Base-by-base conservation (phyloP, 108 stramenopile species). In the Conticribra weissflogii region DNA sequence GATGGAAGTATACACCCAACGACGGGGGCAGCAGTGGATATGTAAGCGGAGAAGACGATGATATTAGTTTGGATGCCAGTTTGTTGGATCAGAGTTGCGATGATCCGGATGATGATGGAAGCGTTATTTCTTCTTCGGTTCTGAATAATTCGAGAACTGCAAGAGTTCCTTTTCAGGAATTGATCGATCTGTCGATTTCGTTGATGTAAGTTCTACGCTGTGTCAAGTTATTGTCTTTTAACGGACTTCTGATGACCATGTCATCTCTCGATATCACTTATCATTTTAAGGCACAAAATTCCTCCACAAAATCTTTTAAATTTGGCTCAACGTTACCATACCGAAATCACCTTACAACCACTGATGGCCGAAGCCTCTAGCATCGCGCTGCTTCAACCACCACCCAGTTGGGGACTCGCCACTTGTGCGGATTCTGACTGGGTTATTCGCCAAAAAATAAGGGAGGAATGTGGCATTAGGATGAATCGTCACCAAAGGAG, bases 151-250 rank as follows among this genome's bases (percentile, higher is more conserved):
- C 53, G 30, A 62, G 41, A 15, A 62, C 31, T 58, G 66, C 67
- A 14, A 72, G 67, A 27, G 93, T 94, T 32, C 88, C 93, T 27
- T 94, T 94, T 71, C 88, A 94, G 79, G 86, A 81, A 60, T 66
- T 94, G 45, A 81, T 94, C 61, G 90, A 94, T 63, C 69, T 79
- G 59, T 88, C 93, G 0, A 57, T 94, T 23, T 54, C 62, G 12
- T 82, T 78, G 68, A 94, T 94, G 93, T 84, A 64, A 65, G 81
- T 81, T 16, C 15, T 23, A 48, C 12, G 12, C 23, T 44, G 15
- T 12, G 2, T 56, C 7, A 23, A 23, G 60, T 36, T 3, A 7
- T 18, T 16, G 32, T 46, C 22, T 46, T 17, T 45, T 45, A 9
- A 45, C n/a, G n/a, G n/a, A n/a, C n/a, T n/a, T n/a, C 3, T 51